phyloP scores from a whole-genome alignment of 2,329 filamentous ascomycete species.

The Beauveria sp. region DNA sequence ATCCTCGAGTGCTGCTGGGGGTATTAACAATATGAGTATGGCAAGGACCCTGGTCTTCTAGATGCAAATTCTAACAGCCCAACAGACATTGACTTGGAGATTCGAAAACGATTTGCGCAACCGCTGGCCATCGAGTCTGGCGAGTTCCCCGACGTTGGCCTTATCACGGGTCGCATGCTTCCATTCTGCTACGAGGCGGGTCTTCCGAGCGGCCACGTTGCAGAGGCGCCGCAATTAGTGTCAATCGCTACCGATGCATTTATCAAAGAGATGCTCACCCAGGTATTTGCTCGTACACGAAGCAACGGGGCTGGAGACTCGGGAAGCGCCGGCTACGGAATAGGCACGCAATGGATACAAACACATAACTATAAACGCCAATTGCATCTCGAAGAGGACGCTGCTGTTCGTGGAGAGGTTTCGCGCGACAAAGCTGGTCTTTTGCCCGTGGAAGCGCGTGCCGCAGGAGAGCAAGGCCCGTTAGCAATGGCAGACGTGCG shows the following conservation, averaged over 20 bases:
- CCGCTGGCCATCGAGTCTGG: constrained; percentile 60
- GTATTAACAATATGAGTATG: constrained; percentile 75
- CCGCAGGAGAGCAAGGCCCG: constrained; percentile 61
- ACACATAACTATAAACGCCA: constrained; percentile 71
- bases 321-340: constrained; percentile 54
- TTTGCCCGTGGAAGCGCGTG: constrained; percentile 73
- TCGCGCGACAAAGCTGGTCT: constrained; percentile 68
- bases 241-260: constrained; percentile 59
- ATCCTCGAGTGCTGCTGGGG: constrained; percentile 58
- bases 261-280: constrained; percentile 57
- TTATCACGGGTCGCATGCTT: constrained; percentile 57
- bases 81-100: constrained; percentile 58
- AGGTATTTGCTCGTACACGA: constrained; percentile 56
- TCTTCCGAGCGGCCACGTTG: constrained; percentile 48
- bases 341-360: constrained; percentile 64
- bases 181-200: constrained; percentile 62
- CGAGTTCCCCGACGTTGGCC: constrained; percentile 59
- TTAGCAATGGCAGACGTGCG: constrained; percentile 73
- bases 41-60: constrained; percentile 9
- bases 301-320: constrained; percentile 58
- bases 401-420: constrained; percentile 64
- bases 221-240: constrained; percentile 57
- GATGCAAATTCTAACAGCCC: constrained; percentile 15
- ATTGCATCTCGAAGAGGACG: constrained; percentile 67
- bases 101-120: constrained; percentile 56